phyloP scores from a whole-genome alignment of 2,329 filamentous ascomycete species.

The Lasiodiplodia gonubiensis region DNA sequence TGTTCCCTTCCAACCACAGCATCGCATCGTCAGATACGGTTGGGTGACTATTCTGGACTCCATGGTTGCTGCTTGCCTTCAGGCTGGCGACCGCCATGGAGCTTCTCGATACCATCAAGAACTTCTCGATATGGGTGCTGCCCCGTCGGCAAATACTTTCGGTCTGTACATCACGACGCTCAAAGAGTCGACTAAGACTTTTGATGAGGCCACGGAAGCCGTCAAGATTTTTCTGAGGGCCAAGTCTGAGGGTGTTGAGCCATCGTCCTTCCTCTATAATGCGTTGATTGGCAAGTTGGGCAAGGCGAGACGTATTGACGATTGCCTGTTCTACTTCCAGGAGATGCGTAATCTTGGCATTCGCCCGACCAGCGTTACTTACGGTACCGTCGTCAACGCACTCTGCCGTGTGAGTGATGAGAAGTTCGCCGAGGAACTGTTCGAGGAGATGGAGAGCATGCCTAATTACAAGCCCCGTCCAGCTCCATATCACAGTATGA shows the following conservation, averaged over 20 bases:
- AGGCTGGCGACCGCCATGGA: slow-evolving; percentile 76
- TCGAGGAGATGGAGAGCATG: slow-evolving; percentile 99
- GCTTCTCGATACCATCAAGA: slow-evolving; percentile 92
- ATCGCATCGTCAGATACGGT: slow-evolving; percentile 86
- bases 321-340: slow-evolving; percentile 96
- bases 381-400: slow-evolving; percentile 97
- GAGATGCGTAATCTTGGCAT: slow-evolving; percentile 95
- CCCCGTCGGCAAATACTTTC: slow-evolving; percentile 96
- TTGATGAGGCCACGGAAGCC: slow-evolving; percentile 95
- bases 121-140: slow-evolving; percentile 84
- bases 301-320: slow-evolving; percentile 96
- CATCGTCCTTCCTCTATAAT: slow-evolving; percentile 97
- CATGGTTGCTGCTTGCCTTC: slow-evolving; percentile 92
- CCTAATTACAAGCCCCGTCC: slow-evolving; percentile 98
- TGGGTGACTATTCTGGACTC: slow-evolving; percentile 97
- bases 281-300: slow-evolving; percentile 97
- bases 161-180: slow-evolving; percentile 99
- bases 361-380: slow-evolving; percentile 95
- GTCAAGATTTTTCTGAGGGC: slow-evolving; percentile 97
- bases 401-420: slow-evolving; percentile 96
- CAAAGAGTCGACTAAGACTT: slow-evolving; percentile 96
- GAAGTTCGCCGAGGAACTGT: slow-evolving; percentile 95
- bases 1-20: slow-evolving; percentile 82
- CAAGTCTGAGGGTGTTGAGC: slow-evolving; percentile 90
- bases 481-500: slow-evolving; percentile 98